Base-by-base conservation (phyloP, 495 filamentous ascomycete species). In the Opeltia flavorubescens region DNA sequence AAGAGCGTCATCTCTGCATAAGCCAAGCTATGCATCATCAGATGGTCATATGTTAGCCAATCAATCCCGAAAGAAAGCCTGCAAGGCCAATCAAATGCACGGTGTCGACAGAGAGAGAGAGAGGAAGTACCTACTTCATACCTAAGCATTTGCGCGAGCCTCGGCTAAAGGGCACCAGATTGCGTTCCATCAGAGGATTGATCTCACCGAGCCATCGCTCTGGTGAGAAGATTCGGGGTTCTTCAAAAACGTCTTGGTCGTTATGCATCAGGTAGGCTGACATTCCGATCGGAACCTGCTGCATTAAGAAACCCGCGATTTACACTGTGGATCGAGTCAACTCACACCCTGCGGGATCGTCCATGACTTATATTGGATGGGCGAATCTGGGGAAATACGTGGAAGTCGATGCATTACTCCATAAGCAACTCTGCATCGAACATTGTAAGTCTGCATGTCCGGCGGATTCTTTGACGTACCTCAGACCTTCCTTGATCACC, bases 391-490 rank as follows among this genome's bases (percentile, higher is more conserved):
- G 4, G 63, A 61, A 1, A 62, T 53, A 1, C 69, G 62, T 15
- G 70, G 61, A 21, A 66, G 62, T 2, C 69, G 63, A 5, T 57
- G 55, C 5, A 58, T 59, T 4, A 66, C 45, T 12, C 66, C 62
- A 43, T 60, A 63, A 4, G 50, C 53, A 5, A 72, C 50, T 3
- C 71, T 63, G 28, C 72, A 43, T 1, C 55, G 56, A 55, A 75
- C 72, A 12, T 55, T 51, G 27, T 7, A 8, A 40, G 36, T 15
- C n/a, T 17, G 21, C 6, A 40, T 23, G 17, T 40, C 15, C 15
- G 15, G 30, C 13, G 6, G 36, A 40, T 6, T 6, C 13, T 17
- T 40, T 15, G n/a, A 40, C 13, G 8, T 23, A 44, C 41, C 41
- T 8, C 9, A 44, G 23, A 23, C 41, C 41, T 28, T 44, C 41